Base-by-base conservation (phyloP, 768 basidiomycete genomes). In the Lactifluus pinguis region DNA sequence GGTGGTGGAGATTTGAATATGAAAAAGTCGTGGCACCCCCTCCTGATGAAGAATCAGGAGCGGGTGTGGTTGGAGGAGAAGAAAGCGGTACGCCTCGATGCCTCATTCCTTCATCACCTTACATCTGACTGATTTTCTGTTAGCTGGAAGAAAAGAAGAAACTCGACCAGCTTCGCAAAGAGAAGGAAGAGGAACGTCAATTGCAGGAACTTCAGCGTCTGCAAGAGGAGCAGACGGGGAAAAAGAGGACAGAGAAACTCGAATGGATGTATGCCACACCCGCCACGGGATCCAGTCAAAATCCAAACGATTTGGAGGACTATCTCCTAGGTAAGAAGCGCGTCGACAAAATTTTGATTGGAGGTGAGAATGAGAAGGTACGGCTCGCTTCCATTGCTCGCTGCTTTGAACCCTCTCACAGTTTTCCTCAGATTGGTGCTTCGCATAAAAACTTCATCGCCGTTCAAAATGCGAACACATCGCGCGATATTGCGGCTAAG, bases 221-320 rank as follows among this genome's bases (percentile, higher is more conserved):
- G 59, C 95, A 98, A 72, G 94, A 95, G 71, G 90, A 91, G 66
- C 85, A 95, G 65, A 98, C 95, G 10, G 95, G 95, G 38, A 93
- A 88, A 78, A 97, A 95, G 75, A 78, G 91, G 65, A 84, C 87
- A 54, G 95, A 98, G 74, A 93, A 93, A 71, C 72, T 99, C 52
- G 97, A 99, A 72, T 99, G 97, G 97, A 95, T 99, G 92, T 99
- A 98, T 76, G 79, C 95, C n/a, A 97, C 95, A 1, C 97, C 97
- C 4, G 92, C 93, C 1, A 86, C 88, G 4, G 95, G 95, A n/a
- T 86, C 80, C 62, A 87, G 76, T 55, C 83, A 89, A 67, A 94
- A 93, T 69, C 72, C 87, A 36, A 95, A 93, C 67, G 95, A 98
- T 63, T 73, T 98, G 66, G 97, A 99, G 76, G 93, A 95, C 67